Evolutionary conservation across 2,329 filamentous ascomycete genomes (phyloP).

Genomic region (Epichloe sibirici): DNA sequence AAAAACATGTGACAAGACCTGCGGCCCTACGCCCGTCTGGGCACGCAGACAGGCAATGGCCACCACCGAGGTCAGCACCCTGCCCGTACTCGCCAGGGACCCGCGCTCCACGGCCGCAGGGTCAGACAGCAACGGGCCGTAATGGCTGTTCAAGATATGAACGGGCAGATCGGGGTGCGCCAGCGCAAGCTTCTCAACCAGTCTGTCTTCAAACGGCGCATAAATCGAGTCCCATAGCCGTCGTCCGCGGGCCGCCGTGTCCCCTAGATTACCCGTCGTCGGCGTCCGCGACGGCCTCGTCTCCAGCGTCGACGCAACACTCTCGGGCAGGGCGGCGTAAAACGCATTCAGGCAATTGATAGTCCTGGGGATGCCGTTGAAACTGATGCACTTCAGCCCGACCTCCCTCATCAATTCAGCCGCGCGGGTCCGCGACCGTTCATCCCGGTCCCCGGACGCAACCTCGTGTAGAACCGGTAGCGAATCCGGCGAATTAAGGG

Average conservation of each 20-base stretch:
- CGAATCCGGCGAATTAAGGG: constrained; percentile 73
- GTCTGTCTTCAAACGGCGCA: constrained; percentile 58
- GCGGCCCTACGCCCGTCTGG: constrained; percentile 72
- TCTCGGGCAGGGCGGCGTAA: constrained; percentile 45
- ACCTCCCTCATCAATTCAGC: constrained; percentile 66
- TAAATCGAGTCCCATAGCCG: constrained; percentile 68
- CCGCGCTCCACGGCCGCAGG: constrained; percentile 34
- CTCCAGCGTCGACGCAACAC: constrained; percentile 41
- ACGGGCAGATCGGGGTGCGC: constrained; percentile 74
- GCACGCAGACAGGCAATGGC: constrained; percentile 64
- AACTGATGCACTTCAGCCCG: constrained; percentile 65
- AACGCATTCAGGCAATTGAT: constrained; percentile 75
- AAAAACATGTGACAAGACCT: constrained; percentile 72
- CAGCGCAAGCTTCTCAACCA: constrained; percentile 57
- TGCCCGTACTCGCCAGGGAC: constrained; percentile 42
- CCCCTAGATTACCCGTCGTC: constrained; percentile 39
- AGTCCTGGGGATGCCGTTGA: constrained; percentile 71
- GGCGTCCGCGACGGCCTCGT: constrained; percentile 43
- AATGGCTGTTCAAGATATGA: constrained; percentile 64
- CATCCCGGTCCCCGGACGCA: constrained; percentile 20
- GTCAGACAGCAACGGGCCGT: constrained; percentile 61
- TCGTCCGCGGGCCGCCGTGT: constrained; percentile 45
- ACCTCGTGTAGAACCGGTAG: constrained; percentile 50
- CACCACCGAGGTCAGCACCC: constrained; percentile 60
- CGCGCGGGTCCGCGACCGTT: constrained; percentile 26